Evolutionary conservation across 257 asterid species (phyloP), one percentile per base, ranked within the genome.

Genomic region (Dorcoceras hygrometricum): DNA sequence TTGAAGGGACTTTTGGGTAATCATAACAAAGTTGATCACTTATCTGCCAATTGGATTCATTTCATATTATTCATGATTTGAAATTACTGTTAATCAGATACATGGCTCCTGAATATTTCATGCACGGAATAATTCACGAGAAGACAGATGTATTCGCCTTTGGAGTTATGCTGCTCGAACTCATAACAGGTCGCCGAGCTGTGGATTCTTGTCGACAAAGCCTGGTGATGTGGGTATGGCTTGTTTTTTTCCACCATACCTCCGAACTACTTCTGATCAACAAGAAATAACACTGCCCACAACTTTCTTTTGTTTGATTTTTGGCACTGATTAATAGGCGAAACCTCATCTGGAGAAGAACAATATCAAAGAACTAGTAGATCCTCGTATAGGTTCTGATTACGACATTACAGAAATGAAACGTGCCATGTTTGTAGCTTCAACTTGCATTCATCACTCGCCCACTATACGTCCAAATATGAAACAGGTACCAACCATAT

Each of bases 1-100:
- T 93, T 31, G 98, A 93, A 82, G 98, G 98, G 79, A 93, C 98
- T 72, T 93, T 93, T 59, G 98, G 98, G 97, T 89, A 89, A 27
- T 24, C 16, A 6, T 12, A 66, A 12, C 31, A 19, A 65, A 6
- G 43, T 32, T 43, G 43, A 18, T 14, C 22, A 29, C 65, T 58
- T 16, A 11, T 60, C 59, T 59, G 53, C 18, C 53, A 24, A 62
- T n/a, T 22, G 22, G 29, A 48, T 59, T 27, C 34, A 6, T 39
- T 57, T 12, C 1, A 18, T 8, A 4, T 23, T 36, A 68, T 16
- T 26, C 3, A 19, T 48, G 23, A 8, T 56, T 50, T 7, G 32
- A 3, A 18, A 22, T 22, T 34, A 6, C 28, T 58, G 32, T 8
- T 55, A 23, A 73, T 8, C 80, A 93, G 99, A 69, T 94, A 94